Evolutionary conservation across 2,329 filamentous ascomycete species (phyloP), one percentile per base, ranked within the genome.

Genomic region (Mariannaea sp.): DNA sequence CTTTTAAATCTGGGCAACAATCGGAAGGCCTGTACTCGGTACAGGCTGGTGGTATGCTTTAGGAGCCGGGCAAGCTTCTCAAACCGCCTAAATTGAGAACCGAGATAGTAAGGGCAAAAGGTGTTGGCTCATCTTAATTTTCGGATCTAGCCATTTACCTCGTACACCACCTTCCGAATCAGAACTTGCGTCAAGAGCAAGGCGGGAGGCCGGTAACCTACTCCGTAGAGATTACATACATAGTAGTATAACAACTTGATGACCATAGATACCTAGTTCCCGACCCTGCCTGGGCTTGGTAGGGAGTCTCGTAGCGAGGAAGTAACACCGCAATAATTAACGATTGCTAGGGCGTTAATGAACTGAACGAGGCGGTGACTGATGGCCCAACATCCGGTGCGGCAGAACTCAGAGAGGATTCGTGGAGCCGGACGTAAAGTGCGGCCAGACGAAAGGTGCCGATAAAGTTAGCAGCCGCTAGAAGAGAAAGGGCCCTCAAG

Each of bases 341-440:
- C 14, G 19, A 33, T 47, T 22, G 16, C 16, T 30, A 14, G 26
- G 13, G 46, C 22, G n/a, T n/a, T n/a, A 26, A 42, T 19, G 22
- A 19, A 14, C 22, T 13, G 14, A 32, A 20, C 16, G 39, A 53
- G 43, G 51, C 44, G 51, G 45, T 49, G 44, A 54, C 44, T 39
- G 45, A 26, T 35, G 24, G 29, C 5, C 22, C 8, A 24, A 24
- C 8, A 24, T 5, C 8, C 22, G 5, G 22, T 24, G 5, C 22
- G 5, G 22, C 8, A 8, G 5, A 24, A 24, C 8, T 24, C n/a
- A n/a, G n/a, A n/a, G n/a, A n/a, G n/a, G n/a, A n/a, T n/a, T n/a
- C n/a, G n/a, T n/a, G n/a, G n/a, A n/a, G n/a, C n/a, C n/a, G 38
- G 24, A 39, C 33, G 38, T 16, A 22, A 24, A 12, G 19, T 24